Evolutionary conservation across 164 flowering plant species (phyloP).

Genomic region (Liriodendron chinense): DNA sequence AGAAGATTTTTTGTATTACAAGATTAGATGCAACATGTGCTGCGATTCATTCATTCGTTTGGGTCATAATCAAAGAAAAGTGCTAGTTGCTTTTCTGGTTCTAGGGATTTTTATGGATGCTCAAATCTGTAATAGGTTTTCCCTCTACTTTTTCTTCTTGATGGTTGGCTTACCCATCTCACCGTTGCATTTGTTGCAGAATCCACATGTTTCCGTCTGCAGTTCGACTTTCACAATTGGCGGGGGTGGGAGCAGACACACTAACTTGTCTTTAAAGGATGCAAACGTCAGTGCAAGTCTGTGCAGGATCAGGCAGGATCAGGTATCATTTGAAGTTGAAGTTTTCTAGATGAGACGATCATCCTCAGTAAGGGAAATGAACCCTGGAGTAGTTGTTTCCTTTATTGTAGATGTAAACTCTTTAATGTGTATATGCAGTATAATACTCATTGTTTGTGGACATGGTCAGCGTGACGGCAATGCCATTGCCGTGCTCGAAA

Average conservation of each 20-base stretch:
- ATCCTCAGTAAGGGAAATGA: background rate
- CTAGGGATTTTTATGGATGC: background rate
- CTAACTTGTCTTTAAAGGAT: conserved; percentile 58
- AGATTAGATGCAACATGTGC: background rate
- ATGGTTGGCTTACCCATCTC: background rate
- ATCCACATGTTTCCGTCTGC: conserved; percentile 32
- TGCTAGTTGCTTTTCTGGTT: background rate
- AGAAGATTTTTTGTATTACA: background rate
- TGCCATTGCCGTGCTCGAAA: conserved; percentile 62
- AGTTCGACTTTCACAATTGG: conserved; percentile 55
- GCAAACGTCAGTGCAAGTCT: conserved; percentile 38
- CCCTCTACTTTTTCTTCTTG: background rate
- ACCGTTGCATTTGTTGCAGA: background rate
- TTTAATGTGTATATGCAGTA: conserved; percentile 40
- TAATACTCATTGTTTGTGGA: conserved; percentile 49
- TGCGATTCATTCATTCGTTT: background rate
- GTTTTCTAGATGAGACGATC: background rate
- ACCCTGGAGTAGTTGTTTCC: conserved; percentile 7
- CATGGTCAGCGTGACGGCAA: conserved; percentile 66
- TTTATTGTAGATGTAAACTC: conserved; percentile 28
- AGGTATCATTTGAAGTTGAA: conserved; percentile 40
- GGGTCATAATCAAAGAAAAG: background rate
- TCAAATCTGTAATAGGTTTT: background rate
- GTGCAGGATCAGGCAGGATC: conserved; percentile 57
- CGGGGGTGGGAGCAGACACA: conserved; percentile 34